Percentiles rank a stretch among this genome's conserved stretches.
Conservation (phyloP, 768 basidiomycete genomes). For the Tulasnella sp. region DNA sequence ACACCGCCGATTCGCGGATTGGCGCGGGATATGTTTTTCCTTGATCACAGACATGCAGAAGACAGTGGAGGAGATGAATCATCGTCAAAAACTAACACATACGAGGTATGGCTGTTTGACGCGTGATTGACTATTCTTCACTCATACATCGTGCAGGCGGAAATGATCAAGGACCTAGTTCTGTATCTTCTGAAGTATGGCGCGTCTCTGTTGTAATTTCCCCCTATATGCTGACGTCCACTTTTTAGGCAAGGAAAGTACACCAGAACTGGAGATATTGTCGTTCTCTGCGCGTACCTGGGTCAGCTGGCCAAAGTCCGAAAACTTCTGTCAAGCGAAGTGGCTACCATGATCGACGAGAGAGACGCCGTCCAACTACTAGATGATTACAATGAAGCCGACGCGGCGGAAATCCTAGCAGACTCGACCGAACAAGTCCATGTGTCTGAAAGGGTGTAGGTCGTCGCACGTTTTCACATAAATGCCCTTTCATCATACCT, state of each 20-base stretch:
- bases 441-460: conserved; percentile 46
- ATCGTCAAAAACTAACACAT: conserved; percentile 55
- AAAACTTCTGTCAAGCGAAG: conserved; percentile 38
- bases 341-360: conserved; percentile 62
- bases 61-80: conserved; percentile 52
- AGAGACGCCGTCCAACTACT: conserved; percentile 54
- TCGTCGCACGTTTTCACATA: not conserved
- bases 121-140: not conserved
- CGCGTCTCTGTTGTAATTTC: not conserved
- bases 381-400: conserved; percentile 36
- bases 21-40: conserved; percentile 56
- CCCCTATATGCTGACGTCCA: not conserved
- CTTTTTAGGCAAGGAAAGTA: conserved; percentile 42
- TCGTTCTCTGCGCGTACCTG: conserved; percentile 48
- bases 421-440: conserved; percentile 38
- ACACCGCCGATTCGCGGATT: conserved; percentile 58
- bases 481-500: not conserved
- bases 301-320: conserved; percentile 44
- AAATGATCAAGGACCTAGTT: conserved; percentile 48
- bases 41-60: conserved; percentile 55
- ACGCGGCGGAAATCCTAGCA: conserved; percentile 30
- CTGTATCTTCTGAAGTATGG: conserved; percentile 41
- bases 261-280: conserved; percentile 42
- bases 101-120: conserved; percentile 43
- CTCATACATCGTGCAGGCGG: conserved; percentile 28